Evolutionary conservation across 768 basidiomycete species (phyloP).

Genomic region (Amanita thiersii): DNA sequence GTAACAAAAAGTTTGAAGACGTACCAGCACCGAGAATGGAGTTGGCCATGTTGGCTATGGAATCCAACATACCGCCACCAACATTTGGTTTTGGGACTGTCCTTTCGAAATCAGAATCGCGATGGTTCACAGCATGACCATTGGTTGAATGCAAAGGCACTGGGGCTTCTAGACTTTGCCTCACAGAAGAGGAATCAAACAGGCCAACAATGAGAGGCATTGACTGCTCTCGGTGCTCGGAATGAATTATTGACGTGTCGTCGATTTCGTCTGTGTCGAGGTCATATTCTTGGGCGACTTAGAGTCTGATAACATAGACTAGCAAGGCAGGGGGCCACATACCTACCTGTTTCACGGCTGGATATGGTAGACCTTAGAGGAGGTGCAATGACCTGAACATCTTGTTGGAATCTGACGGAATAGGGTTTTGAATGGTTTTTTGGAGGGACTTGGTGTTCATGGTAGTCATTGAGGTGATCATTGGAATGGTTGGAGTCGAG

Average conservation of each 20-base stretch:
- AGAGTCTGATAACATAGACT: not conserved
- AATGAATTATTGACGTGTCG: constrained; percentile 27
- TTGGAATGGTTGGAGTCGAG: constrained; percentile 46
- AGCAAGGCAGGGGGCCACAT: constrained; percentile 14
- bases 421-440: constrained; percentile 29
- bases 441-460: constrained; percentile 23
- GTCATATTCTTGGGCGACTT: constrained; percentile 56
- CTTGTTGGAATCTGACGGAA: constrained; percentile 57
- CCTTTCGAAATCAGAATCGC: constrained; percentile 59
- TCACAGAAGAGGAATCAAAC: constrained; percentile 53
- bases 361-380: constrained; percentile 63
- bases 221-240: constrained; percentile 37
- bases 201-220: constrained; percentile 80
- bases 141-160: constrained; percentile 35
- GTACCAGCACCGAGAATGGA: constrained; percentile 90
- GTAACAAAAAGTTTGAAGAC: constrained; percentile 11
- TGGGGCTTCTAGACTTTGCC: constrained; percentile 49
- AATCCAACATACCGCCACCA: constrained; percentile 72
- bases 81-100: constrained; percentile 56
- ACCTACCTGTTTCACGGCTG: constrained; percentile 79
- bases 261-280: constrained; percentile 80
- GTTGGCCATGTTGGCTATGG: constrained; percentile 92
- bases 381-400: constrained; percentile 61
- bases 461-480: constrained; percentile 40
- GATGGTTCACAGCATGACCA: constrained; percentile 21